Conservation (phyloP, 306 rosid species). For the Castanospermum australe region DNA sequence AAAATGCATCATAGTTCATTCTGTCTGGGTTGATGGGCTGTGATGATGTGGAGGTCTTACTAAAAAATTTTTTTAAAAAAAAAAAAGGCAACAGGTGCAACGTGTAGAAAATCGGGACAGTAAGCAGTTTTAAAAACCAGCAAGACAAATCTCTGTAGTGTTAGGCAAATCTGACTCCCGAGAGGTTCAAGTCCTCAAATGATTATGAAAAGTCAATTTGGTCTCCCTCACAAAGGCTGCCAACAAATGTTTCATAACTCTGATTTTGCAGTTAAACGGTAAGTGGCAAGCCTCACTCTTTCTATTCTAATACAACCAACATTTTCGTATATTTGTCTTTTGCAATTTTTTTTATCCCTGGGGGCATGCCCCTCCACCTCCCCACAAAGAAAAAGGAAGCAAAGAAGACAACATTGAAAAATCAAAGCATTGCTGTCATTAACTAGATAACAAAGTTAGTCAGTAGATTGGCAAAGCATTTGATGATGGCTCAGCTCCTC, state of each 20-base stretch:
- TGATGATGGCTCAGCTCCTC: neutral
- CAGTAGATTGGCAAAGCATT: neutral
- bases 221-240: neutral
- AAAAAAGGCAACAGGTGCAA: too few relatives aligned
- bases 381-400: neutral
- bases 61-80: too few relatives aligned
- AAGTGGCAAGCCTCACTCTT: neutral
- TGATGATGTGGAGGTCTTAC: neutral
- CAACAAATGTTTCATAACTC: neutral
- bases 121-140: neutral
- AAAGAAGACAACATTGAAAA: neutral
- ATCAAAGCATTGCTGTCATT: neutral
- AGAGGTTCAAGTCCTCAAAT: neutral
- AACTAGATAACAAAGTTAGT: neutral
- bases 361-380: neutral
- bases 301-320: neutral
- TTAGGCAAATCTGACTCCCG: neutral
- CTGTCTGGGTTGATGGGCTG: neutral
- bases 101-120: neutral
- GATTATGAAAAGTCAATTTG: neutral
- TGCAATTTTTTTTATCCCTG: neutral
- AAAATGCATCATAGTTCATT: neutral
- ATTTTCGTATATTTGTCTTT: neutral
- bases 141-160: neutral
- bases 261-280: neutral